Base-by-base conservation (phyloP, 768 basidiomycete genomes). In the Hericium rajendrae region DNA sequence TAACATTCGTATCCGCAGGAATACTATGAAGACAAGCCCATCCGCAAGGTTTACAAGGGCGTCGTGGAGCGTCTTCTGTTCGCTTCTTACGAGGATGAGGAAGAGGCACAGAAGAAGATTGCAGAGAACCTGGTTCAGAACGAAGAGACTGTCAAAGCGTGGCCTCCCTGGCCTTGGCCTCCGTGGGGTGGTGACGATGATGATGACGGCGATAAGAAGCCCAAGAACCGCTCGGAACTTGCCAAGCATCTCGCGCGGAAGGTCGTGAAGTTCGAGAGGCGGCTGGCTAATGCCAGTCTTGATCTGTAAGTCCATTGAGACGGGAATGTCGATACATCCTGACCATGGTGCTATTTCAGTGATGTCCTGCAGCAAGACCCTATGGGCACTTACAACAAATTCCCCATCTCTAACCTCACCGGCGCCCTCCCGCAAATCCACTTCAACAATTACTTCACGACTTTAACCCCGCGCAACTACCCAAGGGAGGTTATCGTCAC, bases 121-220 rank as follows among this genome's bases (percentile, higher is more conserved):
- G 50, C 48, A 48, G 18, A 38, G 60, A 71, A 39, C 18, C 66
- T 24, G 48, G 58, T 46, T 50, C 56, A 52, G 51, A 56, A 77
- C 55, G 74, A 73, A 51, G 74, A 75, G 60, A 71, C 63, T 8
- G 66, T 55, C 62, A 76, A 72, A 49, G 73, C 80, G 28, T 89
- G 86, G 87, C 88, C 88, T 46, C 86, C 86, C 40, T 85, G 86
- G 86, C 85, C 87, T 15, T 86, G 87, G 87, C 87, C 89, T 66
- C 91, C 92, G 5, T 93, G 88, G 88, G 85, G 78, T 46, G 83
- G 71, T 24, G 83, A 83, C 32, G 82, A 77, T 38, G 69, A 72
- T 15, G 74, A 78, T 26, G 68, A 66, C 24, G 54, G 38, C 26
- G 43, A 64, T 39, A 61, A 67, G 41, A 77, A 76, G 56, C 76